Evolutionary conservation across 2,329 filamentous ascomycete species (phyloP), one percentile per base, ranked within the genome.

Genomic region (Aphanocladium album): DNA sequence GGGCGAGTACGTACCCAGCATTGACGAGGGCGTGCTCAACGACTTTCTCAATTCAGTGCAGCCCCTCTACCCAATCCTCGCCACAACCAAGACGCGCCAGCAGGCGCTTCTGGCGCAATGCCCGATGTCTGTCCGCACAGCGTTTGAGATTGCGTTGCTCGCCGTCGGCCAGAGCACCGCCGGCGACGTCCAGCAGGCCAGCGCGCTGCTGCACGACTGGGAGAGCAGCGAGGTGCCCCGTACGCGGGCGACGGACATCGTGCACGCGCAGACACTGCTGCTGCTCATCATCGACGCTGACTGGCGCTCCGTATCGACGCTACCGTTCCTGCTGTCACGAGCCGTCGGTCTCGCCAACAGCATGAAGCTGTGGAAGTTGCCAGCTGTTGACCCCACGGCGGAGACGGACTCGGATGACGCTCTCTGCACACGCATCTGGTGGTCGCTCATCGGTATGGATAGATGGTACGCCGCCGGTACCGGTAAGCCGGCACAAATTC

Each of bases 381-480:
- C 67, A 8, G 66, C 67, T 0, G 86, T 77, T 50, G 78, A 79
- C 57, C 71, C 74, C 5, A 78, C 81, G 5, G 71, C 76, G 11
- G 83, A 87, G 57, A 68, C 76, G 2, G 85, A 90, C 68, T 82
- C 81, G 21, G 83, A 87, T 49, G 83, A 86, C 54, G 83, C 83
- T 19, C 75, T 90, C 4, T 81, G 81, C 1, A 77, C 86, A 55
- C 81, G 87, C 47, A 81, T 87, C 19, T 91, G 89, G 89, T 90
- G 87, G 85, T 83, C 85, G 16, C 75, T 91, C 37, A 82, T 90
- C 50, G 80, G 89, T 64, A 81, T 91, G 64, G 89, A 91, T 67
- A 82, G 88, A 17, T 91, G 87, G 87, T 85, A 90, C 69, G 86
- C 89, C 4, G 81, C 85, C n/a, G 86, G 84, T 23, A 87, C 83